These are phyloP conservation scores for Dendrobium chrysotoxum DNA, from an alignment of 106 monocot genomes.

Conservation along the genomic window DNA sequence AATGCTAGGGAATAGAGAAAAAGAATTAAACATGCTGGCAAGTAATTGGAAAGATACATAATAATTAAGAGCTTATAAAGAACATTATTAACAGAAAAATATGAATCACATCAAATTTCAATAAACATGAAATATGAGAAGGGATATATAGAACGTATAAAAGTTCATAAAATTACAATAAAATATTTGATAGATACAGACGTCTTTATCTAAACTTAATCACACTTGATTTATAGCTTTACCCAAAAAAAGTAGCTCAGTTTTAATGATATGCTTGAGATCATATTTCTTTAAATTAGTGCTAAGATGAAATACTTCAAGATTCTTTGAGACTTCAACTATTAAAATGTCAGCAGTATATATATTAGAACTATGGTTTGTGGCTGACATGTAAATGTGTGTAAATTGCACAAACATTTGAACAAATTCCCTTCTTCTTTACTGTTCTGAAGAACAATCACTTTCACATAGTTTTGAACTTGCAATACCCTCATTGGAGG, in stretches of 20 bases:
- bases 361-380: not conserved
- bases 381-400: not conserved
- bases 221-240: not conserved
- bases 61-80: not conserved
- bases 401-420: not conserved
- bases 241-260: not conserved
- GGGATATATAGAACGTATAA: not conserved
- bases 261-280: constrained; percentile 1
- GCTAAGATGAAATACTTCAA: not conserved
- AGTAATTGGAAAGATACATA: not conserved
- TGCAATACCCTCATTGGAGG: not conserved
- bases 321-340: not conserved
- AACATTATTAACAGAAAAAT: not conserved
- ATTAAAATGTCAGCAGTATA: not conserved
- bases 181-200: not conserved
- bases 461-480: not conserved
- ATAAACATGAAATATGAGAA: not conserved
- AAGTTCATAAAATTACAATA: not conserved
- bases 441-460: constrained; percentile 3
- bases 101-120: not conserved
- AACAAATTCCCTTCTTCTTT: not conserved
- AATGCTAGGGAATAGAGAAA: not conserved
- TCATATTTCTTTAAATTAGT: not conserved
- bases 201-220: not conserved
- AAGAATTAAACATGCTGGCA: not conserved